Evolutionary conservation across 2,329 filamentous ascomycete genomes (phyloP), one percentile per base, ranked within the genome.

Genomic region (Grosmannia penicillata): DNA sequence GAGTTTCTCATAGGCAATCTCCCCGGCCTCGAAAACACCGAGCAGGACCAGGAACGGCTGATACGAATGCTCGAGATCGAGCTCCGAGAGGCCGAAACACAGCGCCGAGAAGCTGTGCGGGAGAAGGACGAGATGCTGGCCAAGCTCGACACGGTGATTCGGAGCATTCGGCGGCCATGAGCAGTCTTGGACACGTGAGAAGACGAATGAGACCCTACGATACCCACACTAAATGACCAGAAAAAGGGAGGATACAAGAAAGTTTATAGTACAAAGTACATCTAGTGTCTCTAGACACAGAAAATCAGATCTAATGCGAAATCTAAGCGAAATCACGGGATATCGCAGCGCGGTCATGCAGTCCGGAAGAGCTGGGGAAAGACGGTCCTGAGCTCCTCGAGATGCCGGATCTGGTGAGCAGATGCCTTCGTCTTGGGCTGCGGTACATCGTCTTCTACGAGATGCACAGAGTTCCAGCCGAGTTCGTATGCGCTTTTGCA

Each of bases 331-430:
- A n/a, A n/a, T n/a, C n/a, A n/a, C n/a, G n/a, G n/a, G n/a, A n/a
- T n/a, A n/a, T n/a, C n/a, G n/a, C n/a, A n/a, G n/a, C n/a, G n/a
- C n/a, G n/a, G n/a, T n/a, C n/a, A n/a, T n/a, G n/a, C n/a, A n/a
- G 35, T 29, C 56, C 82, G 91, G 67, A 98, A 95, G 45, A 94
- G 75, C 41, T 93, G 76, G 0, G 91, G 86, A 48, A 89, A 96
- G 10, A 82, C 58, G 1, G 61, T 61, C 33, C 82, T 73, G 41
- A 98, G 61, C 52, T 96, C 82, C 46, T 82, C 68, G 22, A 98
- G 60, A 51, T 75, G 70, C 32, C 71, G 67, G 47, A 98, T 82
- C 53, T 87, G 78, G 55, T 82, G 75, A 49, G 82, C 72, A 27
- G 78, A 79, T 5, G 80, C 79, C 43, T 70, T 74, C 6, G 64